Conservation (phyloP, 129 eudicot genomes). For the Erigeron canadensis region DNA sequence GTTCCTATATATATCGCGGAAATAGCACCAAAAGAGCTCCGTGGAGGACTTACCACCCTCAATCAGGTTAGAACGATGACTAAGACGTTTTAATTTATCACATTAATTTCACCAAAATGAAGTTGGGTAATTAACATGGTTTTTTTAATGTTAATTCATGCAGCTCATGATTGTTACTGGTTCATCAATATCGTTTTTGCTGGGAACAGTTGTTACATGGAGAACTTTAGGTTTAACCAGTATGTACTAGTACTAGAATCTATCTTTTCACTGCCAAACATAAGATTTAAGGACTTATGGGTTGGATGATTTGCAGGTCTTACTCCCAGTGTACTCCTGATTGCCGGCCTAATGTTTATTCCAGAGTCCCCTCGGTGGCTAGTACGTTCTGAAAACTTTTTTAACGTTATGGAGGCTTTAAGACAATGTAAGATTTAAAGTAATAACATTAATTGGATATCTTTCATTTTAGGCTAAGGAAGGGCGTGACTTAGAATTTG, state of each 20-base stretch:
- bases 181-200: slow-evolving; percentile 52
- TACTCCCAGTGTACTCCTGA: slow-evolving; percentile 53
- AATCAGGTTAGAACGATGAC: slow-evolving; percentile 55
- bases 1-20: slow-evolving; percentile 80
- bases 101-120: background rate
- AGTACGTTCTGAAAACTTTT: slow-evolving; percentile 37
- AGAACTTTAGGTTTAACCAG: slow-evolving; percentile 66
- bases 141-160: slow-evolving; percentile 12
- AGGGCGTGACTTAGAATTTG: slow-evolving; percentile 55
- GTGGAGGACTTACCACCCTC: slow-evolving; percentile 76
- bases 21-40: slow-evolving; percentile 82
- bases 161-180: slow-evolving; percentile 83
- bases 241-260: slow-evolving; percentile 8
- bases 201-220: slow-evolving; percentile 74
- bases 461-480: slow-evolving; percentile 54
- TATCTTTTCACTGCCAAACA: background rate
- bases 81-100: background rate
- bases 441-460: background rate
- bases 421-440: background rate
- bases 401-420: background rate
- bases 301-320: slow-evolving; percentile 46
- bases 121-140: background rate
- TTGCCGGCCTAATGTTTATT: slow-evolving; percentile 59
- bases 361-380: slow-evolving; percentile 99
- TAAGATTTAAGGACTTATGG: background rate